A percentile compares a stretch with the other conserved stretches of the same genome.
phyloP scores from a whole-genome alignment of 2,329 filamentous ascomycete genomes.

The Fusarium poae region DNA sequence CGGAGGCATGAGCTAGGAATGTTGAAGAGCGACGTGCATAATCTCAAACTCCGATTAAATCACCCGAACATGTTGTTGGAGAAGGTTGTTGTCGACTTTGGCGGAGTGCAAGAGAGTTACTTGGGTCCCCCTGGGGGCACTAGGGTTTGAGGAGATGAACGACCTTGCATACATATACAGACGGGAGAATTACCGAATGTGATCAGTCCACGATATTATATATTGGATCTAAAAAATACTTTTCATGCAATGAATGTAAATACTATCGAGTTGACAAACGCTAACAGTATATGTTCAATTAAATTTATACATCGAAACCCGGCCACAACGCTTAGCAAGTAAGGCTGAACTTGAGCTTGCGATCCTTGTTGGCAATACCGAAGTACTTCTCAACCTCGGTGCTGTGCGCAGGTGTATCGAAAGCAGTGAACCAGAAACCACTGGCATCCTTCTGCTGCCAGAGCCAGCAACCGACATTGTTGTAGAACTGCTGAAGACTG shows the following conservation, averaged over 20 bases:
- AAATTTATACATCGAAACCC: not conserved
- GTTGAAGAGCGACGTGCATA: conserved; percentile 7
- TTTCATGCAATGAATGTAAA: conserved; percentile 13
- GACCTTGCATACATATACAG: accelerated
- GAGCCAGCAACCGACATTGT: conserved; percentile 42
- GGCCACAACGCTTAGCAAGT: conserved; percentile 29
- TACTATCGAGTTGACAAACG: not conserved
- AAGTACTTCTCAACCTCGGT: conserved; percentile 47
- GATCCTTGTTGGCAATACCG: conserved; percentile 39
- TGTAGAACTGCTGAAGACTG: conserved; percentile 41
- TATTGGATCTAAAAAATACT: conserved; percentile 1
- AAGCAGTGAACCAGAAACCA: conserved; percentile 47
- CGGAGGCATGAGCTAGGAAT: conserved; percentile 1
- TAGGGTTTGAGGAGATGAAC: not conserved
- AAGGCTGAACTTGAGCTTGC: conserved; percentile 45
- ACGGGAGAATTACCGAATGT: not conserved
- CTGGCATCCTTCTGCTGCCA: conserved; percentile 38
- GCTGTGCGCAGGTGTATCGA: conserved; percentile 32
- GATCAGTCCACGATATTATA: conserved; percentile 1
- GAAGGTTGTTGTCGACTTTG: conserved; percentile 38
- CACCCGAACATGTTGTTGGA: conserved; percentile 41
- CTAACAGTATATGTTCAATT: not conserved
- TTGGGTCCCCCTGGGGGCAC: conserved; percentile 27
- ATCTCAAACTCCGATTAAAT: conserved; percentile 1
- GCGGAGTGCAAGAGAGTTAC: conserved; percentile 30